phyloP scores from a whole-genome alignment of 2,329 filamentous ascomycete species.

The Dendryphion nanum region DNA sequence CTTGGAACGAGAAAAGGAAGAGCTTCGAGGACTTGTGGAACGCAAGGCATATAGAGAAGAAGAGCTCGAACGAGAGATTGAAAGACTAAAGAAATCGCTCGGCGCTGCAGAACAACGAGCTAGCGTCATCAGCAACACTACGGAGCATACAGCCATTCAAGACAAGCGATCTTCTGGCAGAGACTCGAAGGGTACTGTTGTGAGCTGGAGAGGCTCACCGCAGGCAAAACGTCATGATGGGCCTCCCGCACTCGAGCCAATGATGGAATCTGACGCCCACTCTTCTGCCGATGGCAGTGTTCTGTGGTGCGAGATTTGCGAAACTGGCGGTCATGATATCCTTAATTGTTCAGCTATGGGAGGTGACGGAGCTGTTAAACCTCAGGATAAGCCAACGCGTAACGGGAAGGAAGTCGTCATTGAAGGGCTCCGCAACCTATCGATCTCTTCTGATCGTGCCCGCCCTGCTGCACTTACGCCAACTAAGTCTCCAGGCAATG shows the following conservation, averaged over 20 bases:
- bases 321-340: slow-evolving; percentile 88
- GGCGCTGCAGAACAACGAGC: slow-evolving; percentile 47
- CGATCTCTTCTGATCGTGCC: slow-evolving; percentile 31
- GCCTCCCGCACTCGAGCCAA: slow-evolving; percentile 60
- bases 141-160: slow-evolving; percentile 46
- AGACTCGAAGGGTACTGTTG: slow-evolving; percentile 66
- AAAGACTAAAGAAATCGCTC: slow-evolving; percentile 50
- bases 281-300: slow-evolving; percentile 62
- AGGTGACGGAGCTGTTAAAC: slow-evolving; percentile 45
- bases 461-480: slow-evolving; percentile 29
- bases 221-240: slow-evolving; percentile 25
- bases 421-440: slow-evolving; percentile 32
- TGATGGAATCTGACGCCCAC: slow-evolving; percentile 65
- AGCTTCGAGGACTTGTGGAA: slow-evolving; percentile 71
- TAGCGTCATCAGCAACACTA: slow-evolving; percentile 55
- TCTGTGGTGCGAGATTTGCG: slow-evolving; percentile 95
- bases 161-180: slow-evolving; percentile 58
- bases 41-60: slow-evolving; percentile 73
- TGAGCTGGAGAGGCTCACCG: slow-evolving; percentile 51
- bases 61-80: slow-evolving; percentile 80
- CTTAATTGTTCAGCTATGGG: slow-evolving; percentile 90
- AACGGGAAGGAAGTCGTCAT: slow-evolving; percentile 32
- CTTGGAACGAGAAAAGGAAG: slow-evolving; percentile 76
- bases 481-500: slow-evolving; percentile 33
- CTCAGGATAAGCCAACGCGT: slow-evolving; percentile 16